These are phyloP conservation scores for Nakaseomyces glabratus DNA, from an alignment of 1,139 yeast species.

Conservation along the genomic window DNA sequence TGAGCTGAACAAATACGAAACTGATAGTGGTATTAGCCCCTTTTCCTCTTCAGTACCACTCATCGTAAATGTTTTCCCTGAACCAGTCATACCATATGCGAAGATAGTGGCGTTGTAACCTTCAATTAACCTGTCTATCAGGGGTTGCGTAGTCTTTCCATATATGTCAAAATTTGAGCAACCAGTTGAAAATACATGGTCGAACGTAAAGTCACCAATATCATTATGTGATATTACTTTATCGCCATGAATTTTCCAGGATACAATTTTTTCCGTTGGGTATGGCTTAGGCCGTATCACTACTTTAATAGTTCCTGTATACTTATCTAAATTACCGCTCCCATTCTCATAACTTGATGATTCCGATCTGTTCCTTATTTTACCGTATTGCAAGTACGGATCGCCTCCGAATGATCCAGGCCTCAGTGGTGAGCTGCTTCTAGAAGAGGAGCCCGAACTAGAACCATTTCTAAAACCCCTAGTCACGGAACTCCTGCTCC, in stretches of 20 bases:
- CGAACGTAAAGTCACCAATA: conserved; percentile 58
- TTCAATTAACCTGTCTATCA: conserved; percentile 58
- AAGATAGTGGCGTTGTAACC: conserved; percentile 87
- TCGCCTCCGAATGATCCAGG: conserved; percentile 13
- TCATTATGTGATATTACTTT: conserved; percentile 42
- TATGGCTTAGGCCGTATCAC: conserved; percentile 33
- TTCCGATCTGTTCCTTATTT: conserved; percentile 8
- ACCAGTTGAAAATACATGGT: conserved; percentile 59
- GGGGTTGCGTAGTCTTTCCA: conserved; percentile 46
- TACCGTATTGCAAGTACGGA: conserved; percentile 12
- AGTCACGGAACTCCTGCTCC: conserved; percentile 8
- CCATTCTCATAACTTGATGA: conserved; percentile 1
- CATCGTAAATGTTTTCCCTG: conserved; percentile 81
- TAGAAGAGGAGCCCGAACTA: conserved; percentile 13
- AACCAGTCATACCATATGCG: conserved; percentile 94
- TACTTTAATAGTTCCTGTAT: conserved; percentile 33
- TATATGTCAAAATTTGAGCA: conserved; percentile 54
- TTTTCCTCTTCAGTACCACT: conserved; percentile 61
- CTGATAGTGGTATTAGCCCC: conserved; percentile 72
- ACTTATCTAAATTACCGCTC: conserved; percentile 13
- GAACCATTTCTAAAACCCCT: conserved; percentile 16
- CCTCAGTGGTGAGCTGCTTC: conserved; percentile 16
- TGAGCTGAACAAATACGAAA: conserved; percentile 52
- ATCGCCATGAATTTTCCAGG: conserved; percentile 37
- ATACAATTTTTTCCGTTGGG: conserved; percentile 27